Evolutionary conservation across 345 rosid genomes (phyloP).

Genomic region (Theobroma cacao): DNA sequence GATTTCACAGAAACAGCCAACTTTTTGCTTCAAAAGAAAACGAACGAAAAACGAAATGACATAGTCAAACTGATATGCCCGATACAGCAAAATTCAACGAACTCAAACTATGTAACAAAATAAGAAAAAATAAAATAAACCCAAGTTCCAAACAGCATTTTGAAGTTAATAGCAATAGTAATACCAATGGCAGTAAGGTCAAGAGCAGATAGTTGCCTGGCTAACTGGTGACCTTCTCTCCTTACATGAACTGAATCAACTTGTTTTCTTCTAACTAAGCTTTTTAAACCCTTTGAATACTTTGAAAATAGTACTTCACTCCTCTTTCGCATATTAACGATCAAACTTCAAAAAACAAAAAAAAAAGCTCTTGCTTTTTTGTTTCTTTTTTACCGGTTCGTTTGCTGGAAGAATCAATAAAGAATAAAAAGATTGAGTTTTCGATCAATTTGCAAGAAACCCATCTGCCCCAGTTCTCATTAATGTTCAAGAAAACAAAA

Average conservation of each 20-base stretch:
- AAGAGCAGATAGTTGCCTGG: constrained; percentile 57
- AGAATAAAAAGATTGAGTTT: neutral
- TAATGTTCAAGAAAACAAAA: neutral
- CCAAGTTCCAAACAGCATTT: neutral
- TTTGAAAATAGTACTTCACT: constrained; percentile 7
- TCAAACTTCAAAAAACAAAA: neutral
- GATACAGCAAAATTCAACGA: neutral
- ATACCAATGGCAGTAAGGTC: constrained; percentile 82
- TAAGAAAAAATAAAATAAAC: neutral
- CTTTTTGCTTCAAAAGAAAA: neutral
- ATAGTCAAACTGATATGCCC: neutral
- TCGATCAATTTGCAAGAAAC: neutral
- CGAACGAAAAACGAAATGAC: neutral
- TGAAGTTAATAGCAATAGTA: neutral
- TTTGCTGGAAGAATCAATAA: neutral
- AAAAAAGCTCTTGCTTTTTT: neutral
- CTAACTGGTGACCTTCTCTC: constrained; percentile 45
- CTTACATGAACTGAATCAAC: constrained; percentile 55
- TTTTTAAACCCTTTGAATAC: constrained; percentile 34
- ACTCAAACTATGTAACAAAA: neutral
- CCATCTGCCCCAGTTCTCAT: neutral
- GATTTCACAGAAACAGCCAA: neutral
- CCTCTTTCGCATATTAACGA: constrained; percentile 34
- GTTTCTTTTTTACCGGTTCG: neutral
- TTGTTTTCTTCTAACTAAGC: constrained; percentile 70